phyloP scores from a whole-genome alignment of 179 eudicot species.

The Dionaea muscipula region DNA sequence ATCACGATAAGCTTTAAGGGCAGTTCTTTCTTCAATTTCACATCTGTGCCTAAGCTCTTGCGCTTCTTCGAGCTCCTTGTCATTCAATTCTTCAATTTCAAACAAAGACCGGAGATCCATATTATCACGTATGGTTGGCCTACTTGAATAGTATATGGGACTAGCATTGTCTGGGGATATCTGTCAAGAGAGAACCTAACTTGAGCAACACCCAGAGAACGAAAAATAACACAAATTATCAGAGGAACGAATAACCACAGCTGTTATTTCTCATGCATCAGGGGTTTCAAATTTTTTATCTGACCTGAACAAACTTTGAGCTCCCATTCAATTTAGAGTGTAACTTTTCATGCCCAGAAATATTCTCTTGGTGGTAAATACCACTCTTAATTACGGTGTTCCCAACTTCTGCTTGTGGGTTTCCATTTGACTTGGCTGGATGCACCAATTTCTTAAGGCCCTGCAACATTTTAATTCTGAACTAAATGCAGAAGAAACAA shows the following conservation, averaged over 20 bases:
- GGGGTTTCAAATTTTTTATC: constrained; percentile 19
- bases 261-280: constrained; percentile 17
- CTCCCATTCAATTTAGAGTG: constrained; percentile 15
- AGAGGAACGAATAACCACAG: too few species aligned
- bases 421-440: constrained; percentile 14
- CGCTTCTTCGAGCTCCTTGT: constrained; percentile 72
- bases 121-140: constrained; percentile 14
- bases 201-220: constrained; percentile 9
- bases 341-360: constrained; percentile 17
- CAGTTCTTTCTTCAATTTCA: constrained; percentile 66
- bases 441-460: constrained; percentile 19
- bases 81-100: constrained; percentile 48
- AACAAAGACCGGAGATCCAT: constrained; percentile 32
- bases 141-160: constrained; percentile 16
- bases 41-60: constrained; percentile 59
- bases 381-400: neutral
- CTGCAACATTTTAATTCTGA: constrained; percentile 14
- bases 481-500: constrained; percentile 5
- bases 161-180: constrained; percentile 24
- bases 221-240: too few species aligned
- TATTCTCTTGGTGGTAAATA: constrained; percentile 14
- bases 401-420: neutral
- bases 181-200: constrained; percentile 16
- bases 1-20: constrained; percentile 49
- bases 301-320: constrained; percentile 16